Base-by-base conservation (phyloP, 116 monocot genomes). In the Phalaenopsis hybrid region DNA sequence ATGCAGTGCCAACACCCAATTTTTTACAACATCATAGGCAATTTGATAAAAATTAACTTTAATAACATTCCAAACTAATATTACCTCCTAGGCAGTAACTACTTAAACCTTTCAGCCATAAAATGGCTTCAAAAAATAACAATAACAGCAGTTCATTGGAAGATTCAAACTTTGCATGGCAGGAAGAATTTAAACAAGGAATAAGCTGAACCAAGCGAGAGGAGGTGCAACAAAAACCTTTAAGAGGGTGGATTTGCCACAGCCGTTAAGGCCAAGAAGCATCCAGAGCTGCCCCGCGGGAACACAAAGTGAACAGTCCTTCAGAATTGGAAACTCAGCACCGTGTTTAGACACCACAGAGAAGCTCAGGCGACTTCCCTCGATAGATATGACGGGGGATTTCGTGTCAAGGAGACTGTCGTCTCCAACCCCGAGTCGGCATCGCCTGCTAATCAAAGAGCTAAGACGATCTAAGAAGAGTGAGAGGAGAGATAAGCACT, bases 261-360 rank as follows among this genome's bases (percentile, higher is more conserved):
- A 94, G 20, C 94, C 97, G 44, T 97, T 97, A 80, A 94, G 94
- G 0, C 97, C 97, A 11, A 97, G 97, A 58, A 97, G 92, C 97
- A 97, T 97, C 92, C 97, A 97, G 17, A 97, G 88, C 90, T 97
- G 83, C n/a, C 97, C 91, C 4, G 81, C 21, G 12, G 94, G 94
- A 21, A 97, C 94, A 15, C 77, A 75, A 21, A 97, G 63, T n/a
- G 93, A 91, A 65, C 97, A 97, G 46, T 90, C 82, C 72, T 86
- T 91, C 61, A 97, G 92, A 18, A 97, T 90, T 44, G 88, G 92
- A 23, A 93, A 41, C 21, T 70, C 20, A 78, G 75, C 88, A 0
- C 92, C 87, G 21, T 84, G 83, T 46, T 61, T 87, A 6, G 82
- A 80, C 41, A 76, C 70, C 17, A 80, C 81, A 11, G 91, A 90